Conservation (phyloP, 164 flowering plant species). For the Chloranthus sessilifolius region DNA sequence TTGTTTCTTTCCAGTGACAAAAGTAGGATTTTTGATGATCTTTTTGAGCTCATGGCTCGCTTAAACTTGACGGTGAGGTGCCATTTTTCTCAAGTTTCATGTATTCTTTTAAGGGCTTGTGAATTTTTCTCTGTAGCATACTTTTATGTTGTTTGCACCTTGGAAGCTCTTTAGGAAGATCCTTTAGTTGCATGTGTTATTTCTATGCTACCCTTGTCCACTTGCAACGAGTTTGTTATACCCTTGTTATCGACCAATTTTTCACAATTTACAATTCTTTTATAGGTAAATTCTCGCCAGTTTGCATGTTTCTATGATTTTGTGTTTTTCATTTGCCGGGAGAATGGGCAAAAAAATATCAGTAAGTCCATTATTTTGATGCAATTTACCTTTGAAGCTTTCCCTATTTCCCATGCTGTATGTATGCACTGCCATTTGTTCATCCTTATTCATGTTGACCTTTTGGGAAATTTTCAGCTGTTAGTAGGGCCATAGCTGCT, state of each 20-base stretch:
- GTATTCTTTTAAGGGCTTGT: neutral
- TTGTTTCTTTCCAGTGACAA: no score
- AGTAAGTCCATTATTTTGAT: constrained; percentile 41
- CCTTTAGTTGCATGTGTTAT: no score
- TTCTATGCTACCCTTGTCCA: neutral
- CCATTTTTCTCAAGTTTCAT: no score
- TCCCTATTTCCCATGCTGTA: no score
- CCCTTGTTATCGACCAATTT: neutral
- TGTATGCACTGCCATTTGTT: neutral
- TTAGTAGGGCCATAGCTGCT: constrained; percentile 65
- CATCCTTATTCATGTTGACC: neutral
- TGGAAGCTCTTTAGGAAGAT: no score
- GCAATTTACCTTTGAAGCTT: no score
- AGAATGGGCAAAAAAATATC: constrained; percentile 86
- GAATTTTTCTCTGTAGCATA: no score
- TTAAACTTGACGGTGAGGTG: constrained; percentile 52
- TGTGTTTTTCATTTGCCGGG: constrained; percentile 89
- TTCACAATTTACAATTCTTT: constrained; percentile 9
- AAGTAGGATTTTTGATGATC: constrained; percentile 49
- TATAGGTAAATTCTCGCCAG: constrained; percentile 64
- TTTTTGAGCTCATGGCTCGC: constrained; percentile 52
- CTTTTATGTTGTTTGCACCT: no score
- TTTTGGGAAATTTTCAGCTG: constrained; percentile 45
- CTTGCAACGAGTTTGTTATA: neutral
- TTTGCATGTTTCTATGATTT: constrained; percentile 84